Percentiles rank a stretch among this genome's conserved stretches.
phyloP scores from a whole-genome alignment of 176 grass and related monocot species.

The Zea luxurians region DNA sequence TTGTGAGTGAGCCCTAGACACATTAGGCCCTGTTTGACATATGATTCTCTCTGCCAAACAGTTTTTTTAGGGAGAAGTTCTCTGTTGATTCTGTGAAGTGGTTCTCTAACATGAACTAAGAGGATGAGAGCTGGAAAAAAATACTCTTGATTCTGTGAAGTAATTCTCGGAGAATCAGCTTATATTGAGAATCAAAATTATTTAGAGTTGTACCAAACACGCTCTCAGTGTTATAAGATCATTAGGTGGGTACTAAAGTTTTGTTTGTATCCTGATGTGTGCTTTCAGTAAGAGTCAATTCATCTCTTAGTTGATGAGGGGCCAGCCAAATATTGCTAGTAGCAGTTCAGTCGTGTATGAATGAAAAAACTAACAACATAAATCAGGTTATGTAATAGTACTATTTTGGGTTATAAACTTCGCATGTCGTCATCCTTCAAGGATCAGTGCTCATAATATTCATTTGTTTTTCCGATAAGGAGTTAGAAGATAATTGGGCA shows the following conservation, averaged over 20 bases:
- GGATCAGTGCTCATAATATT: neutral
- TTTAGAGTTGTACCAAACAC: too few species aligned
- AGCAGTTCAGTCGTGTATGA: neutral
- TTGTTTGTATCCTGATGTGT: neutral
- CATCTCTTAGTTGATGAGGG: neutral
- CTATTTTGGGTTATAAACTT: slow-evolving; percentile 6
- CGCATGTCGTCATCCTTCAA: neutral
- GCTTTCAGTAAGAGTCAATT: neutral
- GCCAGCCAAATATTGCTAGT: neutral
- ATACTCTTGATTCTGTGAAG: too few species aligned
- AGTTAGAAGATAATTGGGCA: slow-evolving; percentile 89
- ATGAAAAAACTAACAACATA: neutral
- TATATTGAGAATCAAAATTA: too few species aligned
- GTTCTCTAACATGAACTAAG: too few species aligned
- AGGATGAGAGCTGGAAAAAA: too few species aligned
- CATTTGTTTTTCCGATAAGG: slow-evolving; percentile 46
- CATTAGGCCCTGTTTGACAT: too few species aligned
- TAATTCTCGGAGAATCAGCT: too few species aligned
- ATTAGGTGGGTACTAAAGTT: neutral
- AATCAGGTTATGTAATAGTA: neutral
- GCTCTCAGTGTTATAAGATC: too few species aligned
- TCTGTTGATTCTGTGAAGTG: too few species aligned
- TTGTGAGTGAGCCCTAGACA: too few species aligned
- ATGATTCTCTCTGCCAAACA: too few species aligned
- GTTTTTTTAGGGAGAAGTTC: too few species aligned